Evolutionary conservation across 176 grass and related monocot genomes (phyloP).

Genomic region (Aegilops speltoides): DNA sequence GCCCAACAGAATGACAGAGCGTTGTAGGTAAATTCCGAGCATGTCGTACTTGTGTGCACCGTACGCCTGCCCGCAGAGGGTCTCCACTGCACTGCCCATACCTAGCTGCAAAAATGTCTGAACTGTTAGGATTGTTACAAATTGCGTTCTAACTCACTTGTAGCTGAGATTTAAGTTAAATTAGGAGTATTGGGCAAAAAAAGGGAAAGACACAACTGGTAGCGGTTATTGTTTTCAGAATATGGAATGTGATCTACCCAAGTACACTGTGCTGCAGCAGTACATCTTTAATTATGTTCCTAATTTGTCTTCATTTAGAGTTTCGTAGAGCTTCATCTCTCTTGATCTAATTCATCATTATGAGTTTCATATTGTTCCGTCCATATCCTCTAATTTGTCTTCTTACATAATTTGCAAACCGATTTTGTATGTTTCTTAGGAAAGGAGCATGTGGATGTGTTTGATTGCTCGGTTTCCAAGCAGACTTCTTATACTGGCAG

Average conservation of each 20-base stretch:
- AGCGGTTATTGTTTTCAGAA: neutral
- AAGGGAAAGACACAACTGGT: neutral
- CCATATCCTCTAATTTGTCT: neutral
- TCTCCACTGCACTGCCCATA: constrained; percentile 93
- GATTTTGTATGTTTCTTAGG: neutral
- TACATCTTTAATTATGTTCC: neutral
- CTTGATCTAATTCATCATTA: neutral
- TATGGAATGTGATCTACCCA: no score
- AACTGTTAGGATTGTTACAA: neutral
- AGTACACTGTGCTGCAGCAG: no score
- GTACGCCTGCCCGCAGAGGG: constrained; percentile 79
- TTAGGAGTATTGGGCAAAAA: neutral
- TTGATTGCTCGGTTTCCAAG: no score
- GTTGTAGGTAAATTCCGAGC: constrained; percentile 85
- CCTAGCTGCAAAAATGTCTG: constrained; percentile 52
- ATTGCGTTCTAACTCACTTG: neutral
- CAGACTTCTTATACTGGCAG: no score
- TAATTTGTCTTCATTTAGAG: neutral
- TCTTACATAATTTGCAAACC: neutral
- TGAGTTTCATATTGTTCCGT: neutral
- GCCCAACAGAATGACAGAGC: constrained; percentile 61
- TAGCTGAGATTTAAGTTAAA: neutral
- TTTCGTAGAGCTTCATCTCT: neutral
- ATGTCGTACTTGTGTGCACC: constrained; percentile 80
- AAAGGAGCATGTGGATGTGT: no score